Conservation (phyloP, 805 yeast species). For the Sungouiella blattae region DNA sequence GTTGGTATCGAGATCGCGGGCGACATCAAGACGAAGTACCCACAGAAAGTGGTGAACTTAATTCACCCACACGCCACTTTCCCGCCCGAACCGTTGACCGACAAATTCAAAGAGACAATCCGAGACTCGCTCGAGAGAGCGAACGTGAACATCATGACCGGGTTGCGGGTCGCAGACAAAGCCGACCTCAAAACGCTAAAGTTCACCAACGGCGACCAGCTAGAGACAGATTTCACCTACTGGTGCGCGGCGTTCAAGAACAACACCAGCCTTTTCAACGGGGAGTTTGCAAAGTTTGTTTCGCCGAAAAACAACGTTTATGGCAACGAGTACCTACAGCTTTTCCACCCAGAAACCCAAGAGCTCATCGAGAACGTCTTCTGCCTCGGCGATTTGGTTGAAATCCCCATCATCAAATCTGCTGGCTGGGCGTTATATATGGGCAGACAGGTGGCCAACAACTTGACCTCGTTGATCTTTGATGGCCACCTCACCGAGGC, state of each 20-base stretch:
- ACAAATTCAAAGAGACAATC: constrained; percentile 25
- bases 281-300: constrained; percentile 21
- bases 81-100: constrained; percentile 37
- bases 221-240: constrained; percentile 28
- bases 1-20: constrained; percentile 50
- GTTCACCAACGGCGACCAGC: constrained; percentile 24
- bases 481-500: constrained; percentile 31
- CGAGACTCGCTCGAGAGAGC: constrained; percentile 23
- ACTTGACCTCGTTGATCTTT: constrained; percentile 26
- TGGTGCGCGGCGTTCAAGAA: constrained; percentile 36
- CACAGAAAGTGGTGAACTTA: constrained; percentile 34
- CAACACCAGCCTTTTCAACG: constrained; percentile 27
- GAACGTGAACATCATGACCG: constrained; percentile 27
- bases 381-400: constrained; percentile 38
- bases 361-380: constrained; percentile 24
- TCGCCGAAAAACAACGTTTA: constrained; percentile 25
- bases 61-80: constrained; percentile 35
- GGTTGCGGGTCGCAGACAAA: constrained; percentile 27
- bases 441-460: constrained; percentile 39
- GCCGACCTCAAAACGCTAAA: constrained; percentile 20
- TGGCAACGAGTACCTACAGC: constrained; percentile 37
- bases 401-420: constrained; percentile 37
- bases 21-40: constrained; percentile 39
- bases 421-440: constrained; percentile 46
- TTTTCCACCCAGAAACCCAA: constrained; percentile 17